Evolutionary conservation across 2,329 filamentous ascomycete species (phyloP).

Genomic region (Piedraia hortae): DNA sequence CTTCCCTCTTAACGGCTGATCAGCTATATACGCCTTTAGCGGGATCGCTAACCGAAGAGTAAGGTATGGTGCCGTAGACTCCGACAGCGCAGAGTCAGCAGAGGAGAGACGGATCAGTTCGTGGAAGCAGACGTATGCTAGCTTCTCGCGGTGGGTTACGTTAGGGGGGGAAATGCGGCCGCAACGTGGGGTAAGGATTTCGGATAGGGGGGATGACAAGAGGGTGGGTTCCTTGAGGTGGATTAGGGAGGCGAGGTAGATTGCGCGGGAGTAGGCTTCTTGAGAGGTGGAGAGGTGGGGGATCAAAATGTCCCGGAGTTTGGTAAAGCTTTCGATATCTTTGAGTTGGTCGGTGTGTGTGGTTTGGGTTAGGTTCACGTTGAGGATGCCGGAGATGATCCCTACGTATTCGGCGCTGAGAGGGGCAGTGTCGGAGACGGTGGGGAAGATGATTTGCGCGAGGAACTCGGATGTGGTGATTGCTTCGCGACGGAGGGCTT

Average conservation of each 20-base stretch:
- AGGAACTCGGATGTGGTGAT: too few relatives aligned
- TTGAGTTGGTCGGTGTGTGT: conserved; percentile 42
- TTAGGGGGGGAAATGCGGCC: conserved; percentile 45
- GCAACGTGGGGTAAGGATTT: conserved; percentile 35
- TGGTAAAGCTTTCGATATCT: conserved; percentile 47
- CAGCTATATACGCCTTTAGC: conserved; percentile 62
- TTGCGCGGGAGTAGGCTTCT: too few relatives aligned
- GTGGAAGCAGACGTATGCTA: conserved; percentile 57
- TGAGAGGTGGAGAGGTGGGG: too few relatives aligned
- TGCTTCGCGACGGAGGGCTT: too few relatives aligned
- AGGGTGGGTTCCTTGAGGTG: too few relatives aligned
- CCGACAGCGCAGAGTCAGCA: conserved; percentile 26
- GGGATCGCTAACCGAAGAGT: conserved; percentile 57
- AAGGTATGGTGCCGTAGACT: conserved; percentile 51
- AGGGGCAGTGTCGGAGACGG: too few relatives aligned
- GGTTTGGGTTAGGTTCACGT: conserved; percentile 12
- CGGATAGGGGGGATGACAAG: conserved; percentile 27
- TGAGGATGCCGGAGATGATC: conserved; percentile 14
- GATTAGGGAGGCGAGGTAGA: too few relatives aligned
- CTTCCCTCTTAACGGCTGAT: conserved; percentile 65
- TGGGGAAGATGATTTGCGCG: too few relatives aligned
- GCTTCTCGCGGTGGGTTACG: conserved; percentile 36
- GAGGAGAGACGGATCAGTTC: conserved; percentile 29
- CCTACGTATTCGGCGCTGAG: conserved; percentile 34
- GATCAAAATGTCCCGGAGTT: conserved; percentile 43